Conservation (phyloP, 1,284 basidiomycete species). For the Leccinum subrobustum region DNA sequence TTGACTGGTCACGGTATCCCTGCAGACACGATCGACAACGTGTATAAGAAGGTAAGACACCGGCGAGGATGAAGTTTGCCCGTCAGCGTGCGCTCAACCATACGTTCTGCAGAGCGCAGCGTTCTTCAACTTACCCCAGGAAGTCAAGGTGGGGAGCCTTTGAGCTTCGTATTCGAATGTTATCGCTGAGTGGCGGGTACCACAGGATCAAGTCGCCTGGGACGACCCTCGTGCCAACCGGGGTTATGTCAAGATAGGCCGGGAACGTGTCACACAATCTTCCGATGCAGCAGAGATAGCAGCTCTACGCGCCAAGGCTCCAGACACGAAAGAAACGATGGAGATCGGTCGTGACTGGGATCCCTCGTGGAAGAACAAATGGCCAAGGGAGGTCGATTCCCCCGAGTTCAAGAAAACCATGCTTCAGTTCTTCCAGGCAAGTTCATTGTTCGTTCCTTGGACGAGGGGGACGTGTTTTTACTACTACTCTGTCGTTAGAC, state of each 20-base stretch:
- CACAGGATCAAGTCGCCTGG: conserved; percentile 64
- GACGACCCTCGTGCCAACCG: conserved; percentile 81
- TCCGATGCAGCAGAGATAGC: conserved; percentile 73
- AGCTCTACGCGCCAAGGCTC: conserved; percentile 64
- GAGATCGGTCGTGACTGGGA: conserved; percentile 85
- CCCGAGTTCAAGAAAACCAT: conserved; percentile 71
- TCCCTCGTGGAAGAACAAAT: conserved; percentile 70
- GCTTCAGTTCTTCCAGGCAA: conserved; percentile 70
- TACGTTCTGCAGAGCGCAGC: conserved; percentile 53
- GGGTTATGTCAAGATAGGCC: conserved; percentile 77
- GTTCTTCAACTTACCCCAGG: conserved; percentile 68
- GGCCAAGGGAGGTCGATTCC: conserved; percentile 65
- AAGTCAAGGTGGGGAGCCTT: conserved; percentile 51
- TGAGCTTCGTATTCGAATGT: background rate
- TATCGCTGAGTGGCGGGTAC: background rate
- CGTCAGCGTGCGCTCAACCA: background rate
- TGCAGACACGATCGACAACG: conserved; percentile 46
- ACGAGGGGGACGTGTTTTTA: background rate
- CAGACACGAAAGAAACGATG: conserved; percentile 82
- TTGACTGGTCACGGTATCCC: conserved; percentile 69
- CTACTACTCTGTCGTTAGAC: conserved; percentile 38
- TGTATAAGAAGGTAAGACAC: conserved; percentile 57
- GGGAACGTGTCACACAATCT: conserved; percentile 79
- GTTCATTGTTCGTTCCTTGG: conserved; percentile 10
- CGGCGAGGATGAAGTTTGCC: background rate